Percentiles rank a stretch among this genome's conserved stretches.
These are phyloP conservation scores for Hyphopichia pseudoburtonii DNA, from an alignment of 1,139 yeast genomes.

Conservation along the genomic window DNA sequence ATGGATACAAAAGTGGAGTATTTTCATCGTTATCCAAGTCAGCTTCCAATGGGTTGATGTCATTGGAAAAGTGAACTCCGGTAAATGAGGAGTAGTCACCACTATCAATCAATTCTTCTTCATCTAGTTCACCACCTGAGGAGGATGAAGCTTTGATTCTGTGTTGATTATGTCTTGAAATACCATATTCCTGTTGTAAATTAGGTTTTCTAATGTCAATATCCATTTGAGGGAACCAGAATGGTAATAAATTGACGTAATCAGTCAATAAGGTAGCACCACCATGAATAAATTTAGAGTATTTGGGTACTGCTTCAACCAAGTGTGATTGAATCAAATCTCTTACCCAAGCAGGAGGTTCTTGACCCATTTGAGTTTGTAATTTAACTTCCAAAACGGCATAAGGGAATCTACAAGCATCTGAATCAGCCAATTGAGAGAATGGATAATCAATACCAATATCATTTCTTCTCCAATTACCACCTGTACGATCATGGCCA, in stretches of 20 bases:
- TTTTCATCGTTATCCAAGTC: conserved; percentile 39
- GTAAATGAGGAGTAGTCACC: conserved; percentile 37
- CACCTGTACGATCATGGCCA: conserved; percentile 83
- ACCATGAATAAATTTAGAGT: conserved; percentile 95
- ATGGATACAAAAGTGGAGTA: conserved; percentile 42
- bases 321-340: conserved; percentile 88
- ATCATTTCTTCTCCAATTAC: conserved; percentile 97
- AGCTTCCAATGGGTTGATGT: conserved; percentile 48
- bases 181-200: conserved; percentile 63
- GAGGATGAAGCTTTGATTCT: conserved; percentile 32
- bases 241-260: conserved; percentile 79
- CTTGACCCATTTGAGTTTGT: conserved; percentile 97
- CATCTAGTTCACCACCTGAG: conserved; percentile 52
- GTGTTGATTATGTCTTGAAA: conserved; percentile 32
- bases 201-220: conserved; percentile 92
- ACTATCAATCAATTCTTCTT: conserved; percentile 41
- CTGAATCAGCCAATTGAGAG: conserved; percentile 76
- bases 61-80: conserved; percentile 49
- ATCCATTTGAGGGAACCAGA: conserved; percentile 98
- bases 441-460: conserved; percentile 98
- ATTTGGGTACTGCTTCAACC: conserved; percentile 97
- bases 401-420: conserved; percentile 90
- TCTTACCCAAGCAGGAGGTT: conserved; percentile 96
- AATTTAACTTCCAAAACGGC: conserved; percentile 96
- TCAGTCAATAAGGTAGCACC: conserved; percentile 86